Conservation (phyloP, 2,329 filamentous ascomycete species). For the Fusarium oxysporum region DNA sequence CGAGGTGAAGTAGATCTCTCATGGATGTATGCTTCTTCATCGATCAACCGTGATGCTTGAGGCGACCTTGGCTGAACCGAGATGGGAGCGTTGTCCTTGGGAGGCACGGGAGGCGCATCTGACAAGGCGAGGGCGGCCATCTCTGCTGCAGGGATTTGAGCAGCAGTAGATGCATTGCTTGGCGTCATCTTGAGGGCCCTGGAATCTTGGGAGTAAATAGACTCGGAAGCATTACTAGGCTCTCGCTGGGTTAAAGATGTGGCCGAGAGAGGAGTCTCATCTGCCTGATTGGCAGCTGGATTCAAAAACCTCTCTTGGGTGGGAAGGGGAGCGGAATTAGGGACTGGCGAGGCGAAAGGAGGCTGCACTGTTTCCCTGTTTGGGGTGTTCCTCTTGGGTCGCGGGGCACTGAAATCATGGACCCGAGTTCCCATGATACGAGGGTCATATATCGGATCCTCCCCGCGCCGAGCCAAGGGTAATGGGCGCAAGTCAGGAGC, state of each 20-base stretch:
- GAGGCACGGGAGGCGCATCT: constrained; percentile 53
- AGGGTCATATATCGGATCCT: constrained; percentile 68
- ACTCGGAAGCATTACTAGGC: constrained; percentile 49
- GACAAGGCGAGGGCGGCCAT: constrained; percentile 6
- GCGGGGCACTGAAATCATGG: constrained; percentile 74
- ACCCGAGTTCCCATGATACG: constrained; percentile 72
- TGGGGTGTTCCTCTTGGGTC: constrained; percentile 54
- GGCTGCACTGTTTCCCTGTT: constrained; percentile 28
- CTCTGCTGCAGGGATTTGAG: constrained; percentile 21
- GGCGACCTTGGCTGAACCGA: constrained; percentile 42
- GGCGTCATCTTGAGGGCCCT: constrained; percentile 42
- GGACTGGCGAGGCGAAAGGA: constrained; percentile 22
- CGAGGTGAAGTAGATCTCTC: constrained; percentile 41
- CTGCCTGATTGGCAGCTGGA: constrained; percentile 1
- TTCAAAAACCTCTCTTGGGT: constrained; percentile 32
- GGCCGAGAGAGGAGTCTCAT: constrained; percentile 15
- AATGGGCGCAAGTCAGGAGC: constrained; percentile 57
- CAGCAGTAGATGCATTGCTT: constrained; percentile 44
- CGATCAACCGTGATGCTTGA: constrained; percentile 38
- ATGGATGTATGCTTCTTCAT: constrained; percentile 34
- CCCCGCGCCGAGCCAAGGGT: constrained; percentile 53
- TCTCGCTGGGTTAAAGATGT: constrained; percentile 43
- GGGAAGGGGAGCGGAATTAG: constrained; percentile 27
- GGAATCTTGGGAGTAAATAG: constrained; percentile 46
- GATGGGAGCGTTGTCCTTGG: constrained; percentile 50